Base-by-base conservation (phyloP, 2,329 filamentous ascomycete species). In the Westerdykella ornata region DNA sequence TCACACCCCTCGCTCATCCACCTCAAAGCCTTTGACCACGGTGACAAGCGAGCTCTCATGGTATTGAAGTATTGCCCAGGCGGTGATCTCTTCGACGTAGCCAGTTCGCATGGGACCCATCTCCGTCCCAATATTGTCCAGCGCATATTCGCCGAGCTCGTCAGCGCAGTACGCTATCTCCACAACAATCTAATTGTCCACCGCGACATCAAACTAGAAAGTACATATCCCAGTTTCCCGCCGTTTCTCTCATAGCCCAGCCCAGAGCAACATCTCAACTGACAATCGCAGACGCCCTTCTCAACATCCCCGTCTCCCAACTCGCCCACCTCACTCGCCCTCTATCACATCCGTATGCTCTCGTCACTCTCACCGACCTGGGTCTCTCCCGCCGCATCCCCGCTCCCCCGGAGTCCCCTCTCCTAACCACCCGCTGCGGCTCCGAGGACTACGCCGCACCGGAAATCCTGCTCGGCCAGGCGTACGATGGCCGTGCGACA, bases 371-470 rank as follows among this genome's bases (percentile, higher is more conserved):
- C 32, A 94, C 89, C 13, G 92, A 98, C 62, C 75, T 98, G 11
- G 92, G 92, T 12, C 79, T 98, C 11, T 94, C 88, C 3, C 80
- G 90, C 41, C 82, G 85, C 28, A 86, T 97, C 30, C 80, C 87
- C 13, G 67, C 74, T 43, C 77, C 77, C 0, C 79, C 79, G 1
- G 83, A 88, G 47, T 87, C 88, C 39, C 88, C 94, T 51, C 83
- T 90, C 46, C 76, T 98, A n/a, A 86, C 86, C 46, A 97, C 90
- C 1, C 80, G 92, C 8, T 98, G 92, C 64, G 92, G 92, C 22
- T 94, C 86, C 31, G 92, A 97, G 67, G 92, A 98, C 68, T 98
- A 98, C 62, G 90, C 90, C 1, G 90, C 92, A 0, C 92, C 92
- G 0, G 92, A 98, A 64, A 88, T 98, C 35, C 83, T 98, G 40